Evolutionary conservation across 208 protist species (phyloP), one percentile per base, ranked within the genome.

Genomic region (Kentomonas sorsogonicus): DNA sequence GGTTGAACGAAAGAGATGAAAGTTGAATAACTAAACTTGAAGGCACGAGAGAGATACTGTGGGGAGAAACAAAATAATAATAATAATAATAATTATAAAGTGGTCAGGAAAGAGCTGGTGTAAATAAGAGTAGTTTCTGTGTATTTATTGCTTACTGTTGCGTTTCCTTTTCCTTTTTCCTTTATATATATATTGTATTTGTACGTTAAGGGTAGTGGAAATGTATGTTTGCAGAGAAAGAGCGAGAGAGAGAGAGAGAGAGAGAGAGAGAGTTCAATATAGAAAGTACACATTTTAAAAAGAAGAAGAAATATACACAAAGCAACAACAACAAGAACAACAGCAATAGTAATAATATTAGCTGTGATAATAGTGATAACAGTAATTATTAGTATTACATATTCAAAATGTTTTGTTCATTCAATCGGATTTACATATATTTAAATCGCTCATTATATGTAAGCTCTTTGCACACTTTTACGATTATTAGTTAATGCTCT

Each of bases 281-380:
- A 41, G 11, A 18, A 41, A 29, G 6, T 13, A 18, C 9, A 54
- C 10, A 40, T 10, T 54, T 54, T 9, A 54, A 23, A 40, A 54
- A 15, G 50, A 40, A 54, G 25, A 23, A 18, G 11, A 7, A 15
- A 20, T 9, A 27, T 54, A 38, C 10, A 54, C 9, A 54, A 27
- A 54, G 20, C 29, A 54, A 54, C 25, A 54, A 15, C 50, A 54
- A 40, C 16, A 40, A 54, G 7, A 54, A 54, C 13, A 54, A 38
- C 25, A 54, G 9, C 20, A 39, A 54, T 7, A 54, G 20, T 20
- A 39, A 38, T 15, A 40, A 54, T 20, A 54, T 31, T 38, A 54
- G 15, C 16, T 54, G 33, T 54, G 20, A 18, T 18, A 18, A 41
- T 41, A 41, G 16, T 18, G 16, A 41, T 18, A 41, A n/a, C n/a